Evolutionary conservation across 345 rosid species (phyloP).

Genomic region (Melaleuca alternifolia): DNA sequence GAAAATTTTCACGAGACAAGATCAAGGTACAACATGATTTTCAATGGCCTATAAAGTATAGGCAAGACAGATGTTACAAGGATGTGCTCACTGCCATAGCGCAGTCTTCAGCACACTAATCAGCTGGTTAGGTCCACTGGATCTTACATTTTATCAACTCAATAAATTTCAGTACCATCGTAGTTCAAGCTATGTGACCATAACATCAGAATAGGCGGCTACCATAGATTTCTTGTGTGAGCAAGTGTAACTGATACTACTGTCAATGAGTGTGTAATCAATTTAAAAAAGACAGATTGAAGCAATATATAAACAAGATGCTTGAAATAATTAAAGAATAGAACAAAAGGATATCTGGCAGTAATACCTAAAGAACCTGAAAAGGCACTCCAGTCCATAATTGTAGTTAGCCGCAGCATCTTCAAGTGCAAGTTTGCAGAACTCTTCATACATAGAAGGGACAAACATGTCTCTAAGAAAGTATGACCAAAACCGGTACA

Average conservation of each 20-base stretch:
- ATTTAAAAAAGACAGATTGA: not conserved
- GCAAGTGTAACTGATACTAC: not conserved
- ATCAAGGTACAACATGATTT: not conserved
- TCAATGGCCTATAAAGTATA: not conserved
- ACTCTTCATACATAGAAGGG: constrained; percentile 80
- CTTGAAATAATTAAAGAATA: not conserved
- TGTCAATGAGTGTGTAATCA: not conserved
- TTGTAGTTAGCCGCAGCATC: constrained; percentile 75
- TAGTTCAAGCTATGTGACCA: not conserved
- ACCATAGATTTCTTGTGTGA: not conserved
- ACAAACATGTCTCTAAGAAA: constrained; percentile 76
- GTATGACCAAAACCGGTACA: constrained; percentile 93
- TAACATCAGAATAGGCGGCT: not conserved
- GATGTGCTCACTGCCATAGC: not conserved
- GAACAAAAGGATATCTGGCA: not conserved
- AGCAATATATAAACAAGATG: not conserved
- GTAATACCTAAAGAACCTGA: constrained; percentile 89
- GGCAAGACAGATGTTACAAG: not conserved
- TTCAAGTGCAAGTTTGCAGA: constrained; percentile 71
- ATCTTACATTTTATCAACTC: not conserved
- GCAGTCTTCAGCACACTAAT: not conserved
- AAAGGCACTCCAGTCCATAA: constrained; percentile 92
- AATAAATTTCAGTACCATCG: not conserved
- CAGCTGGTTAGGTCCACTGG: not conserved
- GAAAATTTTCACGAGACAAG: not conserved